Percentiles rank a stretch among this genome's conserved stretches.
These are phyloP conservation scores for Trichophyton simii DNA, from an alignment of 2,329 filamentous ascomycete species.

Conservation along the genomic window DNA sequence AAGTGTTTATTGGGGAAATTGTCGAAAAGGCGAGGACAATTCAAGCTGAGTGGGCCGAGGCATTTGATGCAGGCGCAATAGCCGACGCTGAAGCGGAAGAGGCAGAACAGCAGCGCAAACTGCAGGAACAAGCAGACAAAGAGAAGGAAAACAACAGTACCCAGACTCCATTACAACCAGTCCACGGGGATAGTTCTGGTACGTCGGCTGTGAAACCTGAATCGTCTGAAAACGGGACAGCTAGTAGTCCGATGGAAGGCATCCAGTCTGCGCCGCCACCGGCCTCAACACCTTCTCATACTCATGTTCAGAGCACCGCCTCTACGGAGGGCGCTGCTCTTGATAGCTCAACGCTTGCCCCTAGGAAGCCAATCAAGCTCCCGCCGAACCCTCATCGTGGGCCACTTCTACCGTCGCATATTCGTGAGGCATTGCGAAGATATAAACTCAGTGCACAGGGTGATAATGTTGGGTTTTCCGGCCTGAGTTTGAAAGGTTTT, in stretches of 20 bases:
- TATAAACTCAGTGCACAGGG: slow-evolving; percentile 39
- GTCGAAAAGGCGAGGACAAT: slow-evolving; percentile 53
- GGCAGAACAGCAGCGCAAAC: slow-evolving; percentile 37
- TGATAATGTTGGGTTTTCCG: slow-evolving; percentile 36
- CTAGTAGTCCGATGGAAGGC: neutral
- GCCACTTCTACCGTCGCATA: slow-evolving; percentile 36
- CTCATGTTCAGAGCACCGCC: neutral
- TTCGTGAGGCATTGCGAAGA: slow-evolving; percentile 38
- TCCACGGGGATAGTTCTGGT: neutral
- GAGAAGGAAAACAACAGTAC: neutral
- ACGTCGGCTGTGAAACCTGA: neutral
- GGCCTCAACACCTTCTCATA: neutral
- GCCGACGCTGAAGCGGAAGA: slow-evolving; percentile 46
- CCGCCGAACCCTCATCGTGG: slow-evolving; percentile 36
- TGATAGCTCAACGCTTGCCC: neutral
- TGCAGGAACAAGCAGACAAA: slow-evolving; percentile 12
- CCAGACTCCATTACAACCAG: neutral
- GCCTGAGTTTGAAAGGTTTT: slow-evolving; percentile 34
- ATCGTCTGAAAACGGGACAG: neutral
- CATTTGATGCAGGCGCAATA: slow-evolving; percentile 40
- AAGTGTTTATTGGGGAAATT: slow-evolving; percentile 54
- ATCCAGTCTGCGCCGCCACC: neutral
- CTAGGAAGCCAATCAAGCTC: slow-evolving; percentile 18
- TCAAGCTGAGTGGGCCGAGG: slow-evolving; percentile 41
- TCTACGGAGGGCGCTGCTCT: neutral